Evolutionary conservation across 345 rosid genomes (phyloP).

Genomic region (Toxicodendron radicans): DNA sequence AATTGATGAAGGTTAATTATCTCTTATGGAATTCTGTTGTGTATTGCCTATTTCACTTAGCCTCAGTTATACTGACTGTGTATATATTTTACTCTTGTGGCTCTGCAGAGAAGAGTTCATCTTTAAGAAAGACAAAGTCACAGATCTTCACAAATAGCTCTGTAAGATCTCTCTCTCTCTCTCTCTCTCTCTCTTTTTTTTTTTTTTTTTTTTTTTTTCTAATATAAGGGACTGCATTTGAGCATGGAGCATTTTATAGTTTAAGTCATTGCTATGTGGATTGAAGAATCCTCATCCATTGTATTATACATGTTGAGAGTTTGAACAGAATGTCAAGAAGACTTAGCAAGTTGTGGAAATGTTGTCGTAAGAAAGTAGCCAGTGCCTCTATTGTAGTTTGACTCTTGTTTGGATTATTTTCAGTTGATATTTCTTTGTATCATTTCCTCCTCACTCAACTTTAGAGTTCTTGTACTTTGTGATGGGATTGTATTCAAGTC

Average conservation of each 20-base stretch:
- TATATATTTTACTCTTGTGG: slow-evolving; percentile 14
- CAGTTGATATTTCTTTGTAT: neutral
- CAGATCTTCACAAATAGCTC: slow-evolving; percentile 89
- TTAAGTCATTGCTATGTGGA: neutral
- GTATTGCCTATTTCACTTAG: neutral
- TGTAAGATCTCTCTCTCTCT: slow-evolving; percentile 44
- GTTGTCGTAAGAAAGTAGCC: neutral
- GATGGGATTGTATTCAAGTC: neutral
- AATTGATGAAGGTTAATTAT: slow-evolving; percentile 73
- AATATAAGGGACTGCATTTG: slow-evolving; percentile 4
- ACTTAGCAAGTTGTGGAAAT: neutral
- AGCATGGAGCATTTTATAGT: slow-evolving; percentile 6
- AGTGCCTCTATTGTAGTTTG: neutral
- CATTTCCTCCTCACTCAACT: neutral
- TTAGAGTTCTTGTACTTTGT: neutral
- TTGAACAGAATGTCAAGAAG: slow-evolving; percentile 1
- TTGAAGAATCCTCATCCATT: neutral
- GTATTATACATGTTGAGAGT: neutral
- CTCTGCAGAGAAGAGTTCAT: slow-evolving; percentile 61
- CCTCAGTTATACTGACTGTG: slow-evolving; percentile 7
- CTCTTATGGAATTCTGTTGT: neutral
- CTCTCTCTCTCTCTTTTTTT: neutral
- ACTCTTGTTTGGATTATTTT: too few species aligned
- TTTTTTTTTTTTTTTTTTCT: neutral
- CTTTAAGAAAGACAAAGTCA: slow-evolving; percentile 84